Base-by-base conservation (phyloP, 495 filamentous ascomycete species). In the Astrothelium macrocarpum region DNA sequence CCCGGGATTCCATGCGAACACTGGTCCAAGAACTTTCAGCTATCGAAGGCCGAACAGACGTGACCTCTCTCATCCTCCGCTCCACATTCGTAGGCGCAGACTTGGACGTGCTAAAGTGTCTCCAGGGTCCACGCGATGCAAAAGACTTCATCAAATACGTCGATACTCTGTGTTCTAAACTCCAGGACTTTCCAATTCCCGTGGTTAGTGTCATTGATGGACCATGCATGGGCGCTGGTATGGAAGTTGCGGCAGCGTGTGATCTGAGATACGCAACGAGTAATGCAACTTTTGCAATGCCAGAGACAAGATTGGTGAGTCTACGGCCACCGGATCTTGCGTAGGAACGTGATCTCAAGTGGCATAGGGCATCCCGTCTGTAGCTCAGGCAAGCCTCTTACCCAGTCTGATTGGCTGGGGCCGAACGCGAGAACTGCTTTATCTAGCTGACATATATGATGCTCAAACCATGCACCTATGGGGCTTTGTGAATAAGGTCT, bases 211-310 rank as follows among this genome's bases (percentile, higher is more conserved):
- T 60, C 18, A 59, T 70, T 11, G 31, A 70, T 36, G 68, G 68
- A 26, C 64, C 62, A 28, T 63, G 59, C 23, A 62, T 70, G 28
- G 68, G 68, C 9, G 68, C 68, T 18, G 68, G 68, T 11, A 58
- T 70, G 14, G 68, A 70, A 53, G 66, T 70, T 46, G 32, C 39
- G 10, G 68, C 68, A 4, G 58, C 66, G 11, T 70, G 68, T 32
- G 68, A 70, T 32, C 45, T 70, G 49, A 45, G 66, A 9, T 53
- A 68, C 20, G 66, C 66, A 14, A 70, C 68, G 12, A 45, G 39
- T 20, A 32, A 26, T n/a, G 59, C 59, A 23, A 39, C 36, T 1
- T 70, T 70, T 58, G 68, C 63, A 9, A 70, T 70, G 68, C 68
- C 68, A 4, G 68, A 70, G 42, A 66, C 68, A 5, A 64, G 53